Evolutionary conservation across 2,329 filamentous ascomycete species (phyloP).

Genomic region (Cercospora zeae-maydis): DNA sequence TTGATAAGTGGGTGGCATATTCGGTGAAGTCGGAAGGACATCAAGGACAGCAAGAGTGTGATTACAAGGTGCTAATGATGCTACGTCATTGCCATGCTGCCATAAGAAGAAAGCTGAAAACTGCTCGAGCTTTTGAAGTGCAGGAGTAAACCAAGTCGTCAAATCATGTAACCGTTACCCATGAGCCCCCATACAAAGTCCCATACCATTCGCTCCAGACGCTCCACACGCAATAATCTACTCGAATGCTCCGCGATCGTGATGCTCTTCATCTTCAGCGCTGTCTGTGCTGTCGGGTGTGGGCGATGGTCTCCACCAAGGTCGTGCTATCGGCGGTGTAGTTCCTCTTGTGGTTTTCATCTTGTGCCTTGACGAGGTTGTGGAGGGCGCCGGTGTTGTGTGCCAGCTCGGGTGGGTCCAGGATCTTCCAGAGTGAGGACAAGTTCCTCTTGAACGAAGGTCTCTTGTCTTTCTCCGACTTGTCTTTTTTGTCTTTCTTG

Average conservation of each 20-base stretch:
- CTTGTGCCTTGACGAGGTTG: conserved; percentile 13
- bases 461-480: conserved; percentile 5
- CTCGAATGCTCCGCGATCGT: not conserved
- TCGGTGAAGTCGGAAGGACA: too few species aligned
- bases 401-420: conserved; percentile 17
- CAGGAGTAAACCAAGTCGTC: not conserved
- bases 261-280: not conserved
- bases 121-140: not conserved
- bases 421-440: conserved; percentile 18
- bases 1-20: too few species aligned
- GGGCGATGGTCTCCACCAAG: conserved; percentile 2
- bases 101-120: not conserved
- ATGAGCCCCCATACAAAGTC: not conserved
- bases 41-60: too few species aligned
- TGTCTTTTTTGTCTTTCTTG: conserved; percentile 9
- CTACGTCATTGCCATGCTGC: not conserved
- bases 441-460: conserved; percentile 15
- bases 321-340: conserved; percentile 3
- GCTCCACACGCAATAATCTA: not conserved
- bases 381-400: conserved; percentile 18
- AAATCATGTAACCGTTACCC: not conserved
- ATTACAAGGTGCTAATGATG: not conserved
- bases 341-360: not conserved
- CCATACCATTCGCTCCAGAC: not conserved
- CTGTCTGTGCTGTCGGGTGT: not conserved